Conservation (phyloP, 169 alveolate genomes). For the Nephromyces sp. region DNA sequence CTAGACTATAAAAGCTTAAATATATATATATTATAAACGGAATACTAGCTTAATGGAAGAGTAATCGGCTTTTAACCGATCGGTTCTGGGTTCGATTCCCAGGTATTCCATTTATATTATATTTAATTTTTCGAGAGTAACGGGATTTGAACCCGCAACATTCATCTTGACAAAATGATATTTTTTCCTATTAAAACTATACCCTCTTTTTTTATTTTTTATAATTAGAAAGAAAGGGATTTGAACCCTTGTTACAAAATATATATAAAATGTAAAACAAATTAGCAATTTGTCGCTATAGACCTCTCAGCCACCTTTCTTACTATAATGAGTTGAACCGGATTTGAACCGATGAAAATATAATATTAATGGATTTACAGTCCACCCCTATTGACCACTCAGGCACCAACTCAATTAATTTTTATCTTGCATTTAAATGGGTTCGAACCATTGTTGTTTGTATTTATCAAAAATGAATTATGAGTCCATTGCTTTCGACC, state of each 20-base stretch:
- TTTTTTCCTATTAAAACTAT: conserved; percentile 13
- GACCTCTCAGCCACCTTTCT: conserved; percentile 33
- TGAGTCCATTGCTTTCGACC: conserved; percentile 14
- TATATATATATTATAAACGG: neutral
- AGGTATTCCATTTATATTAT: neutral
- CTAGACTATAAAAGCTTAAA: neutral
- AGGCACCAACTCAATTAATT: neutral
- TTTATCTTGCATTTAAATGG: neutral
- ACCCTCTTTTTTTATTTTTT: neutral
- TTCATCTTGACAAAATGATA: conserved; percentile 33
- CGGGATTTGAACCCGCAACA: conserved; percentile 39
- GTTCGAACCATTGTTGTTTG: neutral
- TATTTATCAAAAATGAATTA: conserved; percentile 6
- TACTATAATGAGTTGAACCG: conserved; percentile 16
- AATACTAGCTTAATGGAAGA: neutral
- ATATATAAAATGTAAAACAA: conserved; percentile 5
- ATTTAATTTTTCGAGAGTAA: conserved; percentile 17
- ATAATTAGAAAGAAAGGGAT: neutral
- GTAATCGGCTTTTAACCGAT: conserved; percentile 10
- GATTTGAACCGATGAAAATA: conserved; percentile 17
- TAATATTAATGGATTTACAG: conserved; percentile 10
- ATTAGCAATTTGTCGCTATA: conserved; percentile 36
- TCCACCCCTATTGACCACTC: neutral
- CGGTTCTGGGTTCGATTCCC: neutral
- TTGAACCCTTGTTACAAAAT: neutral